Base-by-base conservation (phyloP, 2,329 filamentous ascomycete species). In the Thielaviopsis populi region DNA sequence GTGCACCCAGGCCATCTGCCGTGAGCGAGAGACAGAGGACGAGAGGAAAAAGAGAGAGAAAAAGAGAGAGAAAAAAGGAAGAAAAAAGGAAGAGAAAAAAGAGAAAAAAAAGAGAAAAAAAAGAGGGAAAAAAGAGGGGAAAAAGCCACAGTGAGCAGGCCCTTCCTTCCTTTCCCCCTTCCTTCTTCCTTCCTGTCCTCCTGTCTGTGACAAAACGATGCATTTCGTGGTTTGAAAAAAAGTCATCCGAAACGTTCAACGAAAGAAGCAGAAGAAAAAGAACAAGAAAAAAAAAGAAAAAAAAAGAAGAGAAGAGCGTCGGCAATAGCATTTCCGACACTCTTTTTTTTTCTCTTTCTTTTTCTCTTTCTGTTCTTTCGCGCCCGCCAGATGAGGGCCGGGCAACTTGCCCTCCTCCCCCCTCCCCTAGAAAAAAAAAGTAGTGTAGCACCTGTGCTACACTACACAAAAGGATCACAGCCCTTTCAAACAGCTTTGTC, bases 211-310 rank as follows among this genome's bases (percentile, higher is more conserved):
- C 50, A 56, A 30, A 37, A 33, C 33, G 24, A 56, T 56, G 50
- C 50, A 56, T 56, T 27, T 17, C 7, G 30, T 56, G 50, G 50
- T 56, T 56, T 56, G 50, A 56, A 33, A 56, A 56, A 33, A 56
- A 56, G 50, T 27, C 50, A 56, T 22, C 50, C 50, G 50, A 56
- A 56, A 56, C 50, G 30, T 33, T 33, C 50, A 37, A 33, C 6
- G 13, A 17, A 7, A 30, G 50, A 13, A 56, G 50, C 50, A 17
- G 33, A 33, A n/a, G 13, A 33, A 19, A 10, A n/a, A 10, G 43
- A 19, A 10, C 10, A 50, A 50, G 10, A 19, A 33, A 0, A 3
- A 17, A 17, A 17, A 27, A 22, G 24, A 27, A 8, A 15, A 30
- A 30, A 15, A 10, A 30, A 17, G n/a, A 48, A 27, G 46, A 50